Conservation (phyloP, 192 early-diverging fungal species). For the Diversispora eburnea region DNA sequence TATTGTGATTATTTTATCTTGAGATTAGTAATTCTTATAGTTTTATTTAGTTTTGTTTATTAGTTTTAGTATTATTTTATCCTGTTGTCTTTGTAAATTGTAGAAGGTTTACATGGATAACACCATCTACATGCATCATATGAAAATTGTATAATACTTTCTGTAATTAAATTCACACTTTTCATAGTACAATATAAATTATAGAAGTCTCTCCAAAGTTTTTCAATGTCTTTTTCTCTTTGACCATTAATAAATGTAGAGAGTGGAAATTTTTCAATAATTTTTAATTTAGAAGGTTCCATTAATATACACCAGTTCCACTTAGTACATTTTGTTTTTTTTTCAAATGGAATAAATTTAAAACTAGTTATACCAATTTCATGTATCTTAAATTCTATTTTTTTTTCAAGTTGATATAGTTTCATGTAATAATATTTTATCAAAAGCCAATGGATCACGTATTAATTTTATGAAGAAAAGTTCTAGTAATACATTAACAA, state of each 20-base stretch:
- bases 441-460: not conserved
- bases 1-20: no score
- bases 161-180: not conserved
- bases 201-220: not conserved
- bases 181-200: not conserved
- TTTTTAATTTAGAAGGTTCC: not conserved
- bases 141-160: no score
- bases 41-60: no score
- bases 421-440: not conserved
- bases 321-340: not conserved
- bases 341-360: not conserved
- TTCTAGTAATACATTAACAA: slow-evolving; percentile 14
- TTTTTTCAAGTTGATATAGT: not conserved
- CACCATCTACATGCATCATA: no score
- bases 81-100: no score
- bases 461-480: not conserved
- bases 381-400: not conserved
- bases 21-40: no score
- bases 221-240: not conserved
- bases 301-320: not conserved
- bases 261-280: slow-evolving; percentile 6
- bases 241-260: not conserved
- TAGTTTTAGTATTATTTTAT: no score
- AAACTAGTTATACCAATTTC: not conserved
- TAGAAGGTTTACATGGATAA: no score